Percentiles rank a stretch among this genome's conserved stretches.
phyloP scores from a whole-genome alignment of 2,329 filamentous ascomycete genomes.

The Fusarium guadeloupense region DNA sequence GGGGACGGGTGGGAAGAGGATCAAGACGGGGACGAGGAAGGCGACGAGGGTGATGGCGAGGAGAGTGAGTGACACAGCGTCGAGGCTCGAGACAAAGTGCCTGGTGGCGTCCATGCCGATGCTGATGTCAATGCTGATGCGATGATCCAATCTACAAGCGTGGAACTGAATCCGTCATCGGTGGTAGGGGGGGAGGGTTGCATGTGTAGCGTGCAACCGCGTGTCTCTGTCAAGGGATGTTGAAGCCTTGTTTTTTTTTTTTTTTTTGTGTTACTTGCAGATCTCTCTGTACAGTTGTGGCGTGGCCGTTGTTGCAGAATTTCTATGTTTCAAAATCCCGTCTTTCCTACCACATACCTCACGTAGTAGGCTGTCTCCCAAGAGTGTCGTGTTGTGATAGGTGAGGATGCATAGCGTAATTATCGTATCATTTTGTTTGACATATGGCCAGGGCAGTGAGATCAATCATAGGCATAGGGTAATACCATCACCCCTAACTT shows the following conservation, averaged over 20 bases:
- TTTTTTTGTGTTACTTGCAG: slow-evolving; percentile 7
- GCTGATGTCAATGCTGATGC: slow-evolving; percentile 32
- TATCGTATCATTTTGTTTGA: slow-evolving; percentile 21
- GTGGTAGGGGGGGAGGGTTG: background rate
- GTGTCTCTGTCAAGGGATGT: slow-evolving; percentile 3
- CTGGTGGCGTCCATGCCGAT: slow-evolving; percentile 25
- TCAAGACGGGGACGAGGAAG: slow-evolving; percentile 63
- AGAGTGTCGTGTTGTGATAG: slow-evolving; percentile 21
- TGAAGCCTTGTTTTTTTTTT: background rate
- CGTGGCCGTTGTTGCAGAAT: background rate
- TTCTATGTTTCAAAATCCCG: slow-evolving; percentile 19
- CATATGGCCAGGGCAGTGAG: slow-evolving; percentile 15
- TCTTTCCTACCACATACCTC: too few species aligned
- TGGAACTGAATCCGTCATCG: slow-evolving; percentile 23
- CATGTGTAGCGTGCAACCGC: slow-evolving; percentile 1
- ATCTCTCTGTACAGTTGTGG: slow-evolving; percentile 2
- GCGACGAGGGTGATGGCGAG: slow-evolving; percentile 57
- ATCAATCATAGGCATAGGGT: slow-evolving; percentile 4
- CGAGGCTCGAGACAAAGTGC: slow-evolving; percentile 40
- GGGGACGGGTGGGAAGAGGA: slow-evolving; percentile 64
- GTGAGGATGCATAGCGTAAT: slow-evolving; percentile 9
- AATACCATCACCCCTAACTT: background rate
- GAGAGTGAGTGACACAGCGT: slow-evolving; percentile 50
- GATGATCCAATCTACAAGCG: slow-evolving; percentile 33
- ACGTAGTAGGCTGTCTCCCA: too few species aligned